These are phyloP conservation scores for Eucalyptus erythrocorys DNA, from an alignment of 345 rosid species.

Conservation along the genomic window DNA sequence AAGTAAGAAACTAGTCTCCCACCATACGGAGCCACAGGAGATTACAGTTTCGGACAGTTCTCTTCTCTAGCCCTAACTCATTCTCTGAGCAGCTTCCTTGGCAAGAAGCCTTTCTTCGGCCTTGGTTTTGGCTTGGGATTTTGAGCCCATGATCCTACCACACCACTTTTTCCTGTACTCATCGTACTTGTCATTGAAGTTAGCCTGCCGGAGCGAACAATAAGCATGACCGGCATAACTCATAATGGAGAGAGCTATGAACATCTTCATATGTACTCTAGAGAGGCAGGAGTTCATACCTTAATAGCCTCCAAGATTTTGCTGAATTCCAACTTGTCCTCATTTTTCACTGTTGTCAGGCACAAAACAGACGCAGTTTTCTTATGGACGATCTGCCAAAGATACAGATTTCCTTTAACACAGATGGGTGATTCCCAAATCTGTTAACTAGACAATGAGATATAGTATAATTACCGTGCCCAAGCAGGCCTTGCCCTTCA, in stretches of 20 bases:
- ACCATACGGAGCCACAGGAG: not conserved
- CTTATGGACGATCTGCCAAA: constrained; percentile 45
- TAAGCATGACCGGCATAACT: not conserved
- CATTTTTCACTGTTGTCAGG: constrained; percentile 55
- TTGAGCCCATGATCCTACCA: constrained; percentile 76
- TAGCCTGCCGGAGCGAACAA: constrained; percentile 17
- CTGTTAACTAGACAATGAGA: not conserved
- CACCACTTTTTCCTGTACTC: constrained; percentile 76
- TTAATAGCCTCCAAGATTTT: constrained; percentile 66
- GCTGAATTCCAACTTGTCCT: constrained; percentile 63
- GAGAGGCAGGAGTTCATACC: constrained; percentile 6
- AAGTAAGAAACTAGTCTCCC: not conserved
- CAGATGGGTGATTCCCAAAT: not conserved
- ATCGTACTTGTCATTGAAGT: constrained; percentile 56
- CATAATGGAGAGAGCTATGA: not conserved
- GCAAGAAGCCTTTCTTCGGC: constrained; percentile 55
- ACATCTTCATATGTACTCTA: not conserved
- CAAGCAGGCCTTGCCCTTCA: constrained; percentile 39
- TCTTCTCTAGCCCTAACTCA: constrained; percentile 9
- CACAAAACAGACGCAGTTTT: constrained; percentile 59
- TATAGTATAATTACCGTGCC: constrained; percentile 13
- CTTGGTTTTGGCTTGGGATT: constrained; percentile 65
- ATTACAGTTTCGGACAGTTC: not conserved
- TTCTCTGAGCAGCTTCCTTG: constrained; percentile 70
- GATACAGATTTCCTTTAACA: no score